A percentile compares a stretch with the other conserved stretches of the same genome.
Conservation (phyloP, 202 grass and related monocot genomes). For the Carex arenaria region DNA sequence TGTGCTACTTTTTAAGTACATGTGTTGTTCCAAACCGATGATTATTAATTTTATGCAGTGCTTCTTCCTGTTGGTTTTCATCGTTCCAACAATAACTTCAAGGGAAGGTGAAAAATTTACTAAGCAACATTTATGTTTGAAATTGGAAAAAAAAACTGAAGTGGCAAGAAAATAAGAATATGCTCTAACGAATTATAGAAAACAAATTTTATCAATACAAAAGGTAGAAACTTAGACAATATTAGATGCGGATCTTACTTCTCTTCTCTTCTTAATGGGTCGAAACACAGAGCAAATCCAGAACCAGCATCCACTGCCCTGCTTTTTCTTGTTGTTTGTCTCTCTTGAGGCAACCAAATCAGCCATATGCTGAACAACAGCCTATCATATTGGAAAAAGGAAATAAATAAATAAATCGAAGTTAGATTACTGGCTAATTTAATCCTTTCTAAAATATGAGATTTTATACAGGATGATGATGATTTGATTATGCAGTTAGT, state of each 20-base stretch:
- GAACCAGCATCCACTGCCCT: conserved; percentile 41
- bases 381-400: conserved; percentile 32
- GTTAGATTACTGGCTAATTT: background rate
- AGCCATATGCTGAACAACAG: conserved; percentile 63
- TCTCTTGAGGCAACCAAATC: conserved; percentile 57
- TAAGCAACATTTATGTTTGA: background rate
- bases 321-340: conserved; percentile 32
- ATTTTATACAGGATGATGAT: background rate
- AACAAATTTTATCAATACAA: conserved; percentile 12
- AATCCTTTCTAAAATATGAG: background rate
- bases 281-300: conserved; percentile 62
- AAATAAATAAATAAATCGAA: conserved; percentile 4
- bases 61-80: background rate
- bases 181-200: background rate
- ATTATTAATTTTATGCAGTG: background rate
- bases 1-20: background rate
- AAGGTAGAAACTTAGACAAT: conserved; percentile 34
- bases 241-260: conserved; percentile 20
- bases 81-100: background rate
- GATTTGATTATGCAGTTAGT: background rate
- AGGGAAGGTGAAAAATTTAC: background rate
- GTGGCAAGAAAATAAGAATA: background rate
- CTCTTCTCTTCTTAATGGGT: conserved; percentile 43
- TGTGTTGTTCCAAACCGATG: background rate
- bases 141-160: background rate